Conservation (phyloP, 306 rosid species). For the Senna tora region DNA sequence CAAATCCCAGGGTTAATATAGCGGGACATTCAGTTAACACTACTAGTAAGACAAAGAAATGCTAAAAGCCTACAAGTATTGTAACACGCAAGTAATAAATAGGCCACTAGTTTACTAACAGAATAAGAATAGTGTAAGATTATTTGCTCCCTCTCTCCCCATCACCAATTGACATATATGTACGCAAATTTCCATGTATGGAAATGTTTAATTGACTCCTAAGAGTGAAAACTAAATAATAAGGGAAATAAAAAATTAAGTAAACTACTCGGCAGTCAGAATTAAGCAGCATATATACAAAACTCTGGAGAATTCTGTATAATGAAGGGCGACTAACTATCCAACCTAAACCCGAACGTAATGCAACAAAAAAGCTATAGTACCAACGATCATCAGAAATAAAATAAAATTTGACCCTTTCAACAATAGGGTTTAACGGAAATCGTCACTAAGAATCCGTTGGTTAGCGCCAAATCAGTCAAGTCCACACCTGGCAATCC, state of each 20-base stretch:
- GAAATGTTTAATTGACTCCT: neutral
- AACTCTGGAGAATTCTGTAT: constrained; percentile 18
- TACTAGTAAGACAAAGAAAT: too few species aligned
- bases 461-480: constrained; percentile 27
- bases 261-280: neutral
- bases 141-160: constrained; percentile 4
- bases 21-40: too few species aligned
- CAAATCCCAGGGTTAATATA: too few species aligned
- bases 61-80: constrained; percentile 3
- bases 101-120: neutral
- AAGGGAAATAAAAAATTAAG: neutral
- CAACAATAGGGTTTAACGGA: neutral
- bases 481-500: constrained; percentile 69
- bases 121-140: neutral
- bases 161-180: constrained; percentile 1
- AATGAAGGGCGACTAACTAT: neutral
- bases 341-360: constrained; percentile 19
- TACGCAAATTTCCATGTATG: neutral
- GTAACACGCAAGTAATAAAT: neutral
- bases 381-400: neutral
- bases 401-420: constrained; percentile 9
- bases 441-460: neutral
- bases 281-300: constrained; percentile 4
- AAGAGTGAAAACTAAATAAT: neutral
- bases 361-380: neutral